Percentiles rank a stretch among this genome's conserved stretches.
phyloP scores from a whole-genome alignment of 805 yeast species.

The Hanseniaspora hatyaiensis region DNA sequence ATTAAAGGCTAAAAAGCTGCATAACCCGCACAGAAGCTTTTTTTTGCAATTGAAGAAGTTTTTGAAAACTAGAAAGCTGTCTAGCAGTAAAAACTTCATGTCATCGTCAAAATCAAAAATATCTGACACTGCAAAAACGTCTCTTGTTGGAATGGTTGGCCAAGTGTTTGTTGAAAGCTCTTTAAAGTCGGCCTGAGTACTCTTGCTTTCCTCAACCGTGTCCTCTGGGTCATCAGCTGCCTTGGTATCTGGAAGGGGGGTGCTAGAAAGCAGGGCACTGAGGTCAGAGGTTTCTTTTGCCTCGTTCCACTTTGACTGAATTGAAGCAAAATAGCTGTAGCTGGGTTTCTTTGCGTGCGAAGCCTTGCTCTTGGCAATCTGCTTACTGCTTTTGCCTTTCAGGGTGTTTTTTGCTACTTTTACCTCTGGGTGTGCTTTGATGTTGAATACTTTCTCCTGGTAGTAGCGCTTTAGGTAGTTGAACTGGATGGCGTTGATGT shows the following conservation, averaged over 20 bases:
- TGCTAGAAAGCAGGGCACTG: not conserved
- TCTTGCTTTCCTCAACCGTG: not conserved
- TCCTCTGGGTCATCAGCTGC: too few species aligned
- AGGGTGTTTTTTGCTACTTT: not conserved
- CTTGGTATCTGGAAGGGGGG: too few species aligned
- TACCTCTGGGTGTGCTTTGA: not conserved
- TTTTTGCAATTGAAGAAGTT: conserved; percentile 11
- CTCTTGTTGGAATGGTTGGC: conserved; percentile 6
- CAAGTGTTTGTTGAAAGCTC: not conserved
- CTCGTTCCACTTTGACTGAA: not conserved
- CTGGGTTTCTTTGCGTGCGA: not conserved
- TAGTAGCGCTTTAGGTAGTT: conserved; percentile 6
- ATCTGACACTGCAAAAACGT: conserved; percentile 4
- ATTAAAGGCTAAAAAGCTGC: not conserved
- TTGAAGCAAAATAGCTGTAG: not conserved
- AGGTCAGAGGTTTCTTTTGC: not conserved
- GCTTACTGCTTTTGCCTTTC: conserved; percentile 3
- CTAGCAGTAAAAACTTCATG: conserved; percentile 4
- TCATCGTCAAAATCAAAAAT: conserved; percentile 13
- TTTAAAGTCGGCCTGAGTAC: not conserved
- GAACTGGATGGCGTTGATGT: not conserved
- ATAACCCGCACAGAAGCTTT: conserved; percentile 7
- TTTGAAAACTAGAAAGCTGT: not conserved
- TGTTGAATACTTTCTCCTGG: conserved; percentile 1
- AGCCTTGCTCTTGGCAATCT: not conserved